phyloP scores from a whole-genome alignment of 805 yeast species.

The Candida maesae region DNA sequence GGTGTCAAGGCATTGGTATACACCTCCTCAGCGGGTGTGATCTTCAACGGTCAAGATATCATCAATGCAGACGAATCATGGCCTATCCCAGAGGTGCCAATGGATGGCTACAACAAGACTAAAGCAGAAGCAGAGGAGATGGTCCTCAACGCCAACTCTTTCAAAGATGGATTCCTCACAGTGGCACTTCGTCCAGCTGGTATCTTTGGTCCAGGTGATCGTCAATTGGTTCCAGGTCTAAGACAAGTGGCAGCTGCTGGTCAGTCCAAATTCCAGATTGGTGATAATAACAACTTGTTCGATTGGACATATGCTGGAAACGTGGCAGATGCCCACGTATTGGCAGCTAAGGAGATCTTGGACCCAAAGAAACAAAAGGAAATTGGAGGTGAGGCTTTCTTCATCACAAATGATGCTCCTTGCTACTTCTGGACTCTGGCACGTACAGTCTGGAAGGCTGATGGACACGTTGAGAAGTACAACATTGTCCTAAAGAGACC shows the following conservation, averaged over 20 bases:
- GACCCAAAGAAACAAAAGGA: conserved; percentile 36
- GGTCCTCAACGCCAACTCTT: conserved; percentile 70
- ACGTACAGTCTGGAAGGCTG: conserved; percentile 95
- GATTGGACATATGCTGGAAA: conserved; percentile 99
- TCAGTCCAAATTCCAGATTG: conserved; percentile 89
- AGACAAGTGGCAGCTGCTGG: conserved; percentile 78
- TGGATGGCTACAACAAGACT: conserved; percentile 97
- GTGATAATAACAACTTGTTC: conserved; percentile 88
- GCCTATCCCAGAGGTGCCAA: conserved; percentile 88
- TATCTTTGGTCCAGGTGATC: conserved; percentile 97
- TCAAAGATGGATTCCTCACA: conserved; percentile 56
- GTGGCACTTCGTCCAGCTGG: conserved; percentile 96
- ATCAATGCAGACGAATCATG: conserved; percentile 89
- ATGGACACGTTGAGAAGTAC: conserved; percentile 72
- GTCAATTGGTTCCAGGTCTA: conserved; percentile 92
- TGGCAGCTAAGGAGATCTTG: conserved; percentile 79
- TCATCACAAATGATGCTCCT: conserved; percentile 91
- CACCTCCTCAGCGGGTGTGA: conserved; percentile 97
- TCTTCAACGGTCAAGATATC: conserved; percentile 91
- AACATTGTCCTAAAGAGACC: conserved; percentile 68
- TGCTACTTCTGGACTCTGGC: conserved; percentile 97
- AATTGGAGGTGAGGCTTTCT: conserved; percentile 84
- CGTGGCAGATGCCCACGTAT: conserved; percentile 93
- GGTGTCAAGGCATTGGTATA: conserved; percentile 68
- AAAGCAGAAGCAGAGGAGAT: conserved; percentile 86